Conservation (phyloP, 2,329 filamentous ascomycete genomes). For the Aspergillus sp. region DNA sequence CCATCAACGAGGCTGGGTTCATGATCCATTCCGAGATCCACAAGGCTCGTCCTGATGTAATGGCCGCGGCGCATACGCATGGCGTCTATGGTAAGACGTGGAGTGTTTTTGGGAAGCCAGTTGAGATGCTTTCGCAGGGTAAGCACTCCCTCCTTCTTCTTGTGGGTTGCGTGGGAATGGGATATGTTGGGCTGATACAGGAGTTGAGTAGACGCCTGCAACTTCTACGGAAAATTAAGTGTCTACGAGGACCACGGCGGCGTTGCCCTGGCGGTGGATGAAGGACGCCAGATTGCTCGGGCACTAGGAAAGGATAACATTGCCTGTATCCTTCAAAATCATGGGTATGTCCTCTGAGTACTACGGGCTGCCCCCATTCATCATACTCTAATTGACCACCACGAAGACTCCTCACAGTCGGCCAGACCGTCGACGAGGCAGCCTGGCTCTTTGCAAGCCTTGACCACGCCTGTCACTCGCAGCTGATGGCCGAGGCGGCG, state of each 20-base stretch:
- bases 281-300: slow-evolving; percentile 43
- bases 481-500: slow-evolving; percentile 47
- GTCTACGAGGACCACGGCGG: slow-evolving; percentile 48
- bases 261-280: slow-evolving; percentile 46
- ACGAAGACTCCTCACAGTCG: slow-evolving; percentile 44
- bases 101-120: slow-evolving; percentile 62
- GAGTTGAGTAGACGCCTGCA: slow-evolving; percentile 39
- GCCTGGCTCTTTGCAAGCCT: slow-evolving; percentile 45
- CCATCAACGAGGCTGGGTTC: slow-evolving; percentile 55
- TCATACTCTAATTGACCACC: slow-evolving; percentile 6
- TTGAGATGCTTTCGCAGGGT: slow-evolving; percentile 67
- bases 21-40: slow-evolving; percentile 66
- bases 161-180: not conserved
- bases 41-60: slow-evolving; percentile 61
- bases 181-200: not conserved
- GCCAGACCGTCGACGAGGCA: slow-evolving; percentile 47
- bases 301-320: slow-evolving; percentile 47
- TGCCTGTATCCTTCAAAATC: slow-evolving; percentile 48
- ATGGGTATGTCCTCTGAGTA: slow-evolving; percentile 35
- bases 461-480: slow-evolving; percentile 48
- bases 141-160: not conserved
- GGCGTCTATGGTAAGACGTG: slow-evolving; percentile 65
- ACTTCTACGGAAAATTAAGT: slow-evolving; percentile 43
- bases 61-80: slow-evolving; percentile 63
- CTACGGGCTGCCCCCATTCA: slow-evolving; percentile 17